Conservation (phyloP, 2,329 filamentous ascomycete species). For the Aureobasidium vineae region DNA sequence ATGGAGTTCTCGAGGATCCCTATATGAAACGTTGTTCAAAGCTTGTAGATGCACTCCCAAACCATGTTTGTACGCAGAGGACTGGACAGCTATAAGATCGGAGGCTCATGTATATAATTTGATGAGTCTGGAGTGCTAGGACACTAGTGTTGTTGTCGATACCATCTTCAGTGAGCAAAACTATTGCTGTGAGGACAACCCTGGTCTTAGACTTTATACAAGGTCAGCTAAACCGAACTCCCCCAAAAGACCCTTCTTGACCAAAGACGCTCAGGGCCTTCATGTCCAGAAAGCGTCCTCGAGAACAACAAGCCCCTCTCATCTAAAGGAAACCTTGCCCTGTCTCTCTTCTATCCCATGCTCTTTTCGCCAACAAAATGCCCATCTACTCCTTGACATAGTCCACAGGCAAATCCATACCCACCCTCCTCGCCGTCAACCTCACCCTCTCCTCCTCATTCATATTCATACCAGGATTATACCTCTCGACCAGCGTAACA, state of each 20-base stretch:
- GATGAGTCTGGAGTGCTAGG: neutral
- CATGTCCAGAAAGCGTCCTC: neutral
- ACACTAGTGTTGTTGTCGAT: neutral
- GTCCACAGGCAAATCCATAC: constrained; percentile 73
- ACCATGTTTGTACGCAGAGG: too few species aligned
- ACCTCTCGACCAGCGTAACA: constrained; percentile 76
- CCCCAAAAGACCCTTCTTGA: too few species aligned
- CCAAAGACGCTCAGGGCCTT: neutral
- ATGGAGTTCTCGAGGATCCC: too few species aligned
- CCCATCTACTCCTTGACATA: constrained; percentile 1
- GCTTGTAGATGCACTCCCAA: too few species aligned
- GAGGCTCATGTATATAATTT: neutral
- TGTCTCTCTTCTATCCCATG: too few species aligned
- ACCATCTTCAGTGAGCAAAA: neutral
- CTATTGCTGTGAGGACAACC: neutral
- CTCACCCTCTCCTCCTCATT: constrained; percentile 78
- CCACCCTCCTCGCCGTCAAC: constrained; percentile 80
- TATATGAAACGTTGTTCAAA: too few species aligned
- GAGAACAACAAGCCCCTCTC: too few species aligned
- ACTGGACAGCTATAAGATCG: too few species aligned
- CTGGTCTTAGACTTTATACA: neutral
- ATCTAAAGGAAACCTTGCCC: too few species aligned
- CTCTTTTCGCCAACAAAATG: neutral
- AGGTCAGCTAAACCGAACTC: too few species aligned
- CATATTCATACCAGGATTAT: constrained; percentile 91